Percentiles rank a stretch among this genome's conserved stretches.
Conservation (phyloP, 176 grass and related monocot species). For the Hordeum marinum region DNA sequence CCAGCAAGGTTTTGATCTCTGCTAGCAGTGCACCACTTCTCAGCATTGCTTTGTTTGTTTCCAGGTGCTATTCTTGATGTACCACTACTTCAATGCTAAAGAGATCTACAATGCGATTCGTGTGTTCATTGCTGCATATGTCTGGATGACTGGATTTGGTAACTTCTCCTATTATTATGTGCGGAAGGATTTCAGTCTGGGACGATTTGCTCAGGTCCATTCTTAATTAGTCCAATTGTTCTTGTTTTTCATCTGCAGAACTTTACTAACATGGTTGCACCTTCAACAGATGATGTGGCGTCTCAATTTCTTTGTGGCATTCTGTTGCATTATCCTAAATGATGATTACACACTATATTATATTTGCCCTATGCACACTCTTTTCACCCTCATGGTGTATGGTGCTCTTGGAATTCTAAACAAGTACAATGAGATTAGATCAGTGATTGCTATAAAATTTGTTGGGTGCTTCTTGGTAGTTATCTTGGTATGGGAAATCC, state of each 20-base stretch:
- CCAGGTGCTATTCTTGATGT: conserved; percentile 99
- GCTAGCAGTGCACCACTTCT: neutral
- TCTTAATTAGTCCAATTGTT: neutral
- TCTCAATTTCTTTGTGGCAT: conserved; percentile 91
- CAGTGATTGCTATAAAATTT: conserved; percentile 86
- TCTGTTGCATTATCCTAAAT: conserved; percentile 88
- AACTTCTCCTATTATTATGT: conserved; percentile 99
- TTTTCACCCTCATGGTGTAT: conserved; percentile 99
- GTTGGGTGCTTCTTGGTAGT: conserved; percentile 78
- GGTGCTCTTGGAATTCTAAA: conserved; percentile 90
- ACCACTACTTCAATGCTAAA: conserved; percentile 99
- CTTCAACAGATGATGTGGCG: conserved; percentile 99
- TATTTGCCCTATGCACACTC: conserved; percentile 98
- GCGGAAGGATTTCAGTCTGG: conserved; percentile 89
- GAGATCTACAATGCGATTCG: conserved; percentile 99
- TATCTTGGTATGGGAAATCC: conserved; percentile 91
- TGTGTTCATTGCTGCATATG: conserved; percentile 97
- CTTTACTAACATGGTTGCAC: conserved; percentile 23
- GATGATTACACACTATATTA: conserved; percentile 97
- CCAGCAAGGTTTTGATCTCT: conserved; percentile 6
- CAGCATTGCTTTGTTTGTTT: conserved; percentile 37
- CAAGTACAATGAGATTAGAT: conserved; percentile 84
- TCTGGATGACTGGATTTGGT: conserved; percentile 99
- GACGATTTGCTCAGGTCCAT: conserved; percentile 92
- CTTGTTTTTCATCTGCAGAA: conserved; percentile 16